phyloP scores from a whole-genome alignment of 2,329 filamentous ascomycete species.

The Didymella pomorum region DNA sequence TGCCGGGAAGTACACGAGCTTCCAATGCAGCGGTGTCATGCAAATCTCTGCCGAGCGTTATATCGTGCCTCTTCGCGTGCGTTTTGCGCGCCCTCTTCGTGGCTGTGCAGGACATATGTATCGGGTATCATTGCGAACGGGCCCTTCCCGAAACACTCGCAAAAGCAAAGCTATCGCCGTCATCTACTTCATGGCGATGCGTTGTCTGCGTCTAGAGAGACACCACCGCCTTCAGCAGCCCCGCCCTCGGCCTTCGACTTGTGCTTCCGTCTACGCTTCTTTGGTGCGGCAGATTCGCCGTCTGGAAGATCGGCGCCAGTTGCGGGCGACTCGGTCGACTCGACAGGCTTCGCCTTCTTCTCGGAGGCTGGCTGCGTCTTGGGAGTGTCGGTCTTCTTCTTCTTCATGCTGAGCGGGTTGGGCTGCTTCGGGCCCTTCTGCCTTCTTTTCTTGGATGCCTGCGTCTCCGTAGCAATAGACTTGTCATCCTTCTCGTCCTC shows the following conservation, averaged over 20 bases:
- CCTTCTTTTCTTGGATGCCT: constrained; percentile 59
- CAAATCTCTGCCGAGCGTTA: background rate
- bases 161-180: background rate
- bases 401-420: constrained; percentile 76
- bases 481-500: constrained; percentile 53
- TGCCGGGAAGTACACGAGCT: background rate
- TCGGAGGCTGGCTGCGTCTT: constrained; percentile 18
- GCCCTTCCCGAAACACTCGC: background rate
- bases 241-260: constrained; percentile 46
- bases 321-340: constrained; percentile 15
- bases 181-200: constrained; percentile 30
- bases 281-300: constrained; percentile 39
- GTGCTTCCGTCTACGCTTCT: constrained; percentile 52
- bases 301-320: constrained; percentile 26
- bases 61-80: background rate
- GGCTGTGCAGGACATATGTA: background rate
- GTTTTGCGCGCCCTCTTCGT: background rate
- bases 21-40: background rate
- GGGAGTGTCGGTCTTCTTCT: constrained; percentile 63
- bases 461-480: constrained; percentile 33
- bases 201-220: constrained; percentile 25
- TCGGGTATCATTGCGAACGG: constrained; percentile 24
- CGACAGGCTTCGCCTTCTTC: constrained; percentile 27
- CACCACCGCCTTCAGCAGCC: constrained; percentile 16
- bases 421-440: constrained; percentile 70